Base-by-base conservation (phyloP, 108 stramenopile species). In the Cylindrotheca fusiformis region DNA sequence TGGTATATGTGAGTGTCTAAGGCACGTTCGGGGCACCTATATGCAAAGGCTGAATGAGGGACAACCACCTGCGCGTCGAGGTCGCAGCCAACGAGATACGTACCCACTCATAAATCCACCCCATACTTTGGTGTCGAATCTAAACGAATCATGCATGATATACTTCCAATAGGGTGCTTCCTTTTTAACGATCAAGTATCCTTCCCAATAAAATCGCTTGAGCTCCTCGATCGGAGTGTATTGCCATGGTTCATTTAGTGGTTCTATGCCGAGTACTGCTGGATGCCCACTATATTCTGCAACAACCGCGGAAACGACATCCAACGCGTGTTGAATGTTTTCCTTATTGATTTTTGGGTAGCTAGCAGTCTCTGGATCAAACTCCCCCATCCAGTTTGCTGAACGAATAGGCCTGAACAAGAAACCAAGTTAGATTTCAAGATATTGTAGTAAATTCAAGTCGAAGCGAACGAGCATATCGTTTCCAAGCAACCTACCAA, bases 181-280 rank as follows among this genome's bases (percentile, higher is more conserved):
- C 49, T 71, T 67, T 62, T 93, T 90, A 29, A 95, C 84, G 59
- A 90, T 91, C 65, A 91, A 74, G 54, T 97, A 97, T 30, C 89
- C 85, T 58, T 94, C 88, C 94, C 94, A 97, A 74, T 97, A 97
- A 59, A 93, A 97, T n/a, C 75, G 59, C 63, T 68, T 68, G 33
- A 91, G 56, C 25, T 65, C 65, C 2, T 91, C 68, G 23, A 95
- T 69, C 1, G 96, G 96, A 32, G 93, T 95, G 60, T 83, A 81
- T 71, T 97, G 87, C 93, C 93, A 95, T 6, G 96, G 96, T 65
- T 97, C 96, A 65, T 97, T 97, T 29, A 97, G 90, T 12, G 96
- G 96, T 61, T 97, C 90, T 30, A 97, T 22, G 18, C 94, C 95
- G 48, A 93, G 72, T 1, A 97, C 93, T 5, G 88, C 90, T 5